Evolutionary conservation across 2,329 filamentous ascomycete genomes (phyloP), one percentile per base, ranked within the genome.

Genomic region (Arthrobotrys pseudoclavata): DNA sequence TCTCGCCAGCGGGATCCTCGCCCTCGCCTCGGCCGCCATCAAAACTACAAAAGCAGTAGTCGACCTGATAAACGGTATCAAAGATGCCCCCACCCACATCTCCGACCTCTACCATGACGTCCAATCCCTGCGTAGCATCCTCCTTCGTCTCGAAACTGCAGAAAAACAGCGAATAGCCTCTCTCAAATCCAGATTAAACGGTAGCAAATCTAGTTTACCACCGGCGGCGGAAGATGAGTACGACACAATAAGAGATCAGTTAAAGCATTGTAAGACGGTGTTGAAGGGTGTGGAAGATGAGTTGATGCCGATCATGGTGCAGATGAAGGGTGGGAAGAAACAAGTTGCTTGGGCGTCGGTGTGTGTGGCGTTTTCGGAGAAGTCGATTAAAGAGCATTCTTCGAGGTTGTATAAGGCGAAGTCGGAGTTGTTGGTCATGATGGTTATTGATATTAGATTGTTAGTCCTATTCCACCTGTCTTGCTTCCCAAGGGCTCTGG

Each of bases 11-110:
- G 53, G 40, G 1, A 55, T 70, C 6, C 42, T 70, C 10, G 57
- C 40, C 18, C 47, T 70, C 47, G 67, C 55, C 3, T 10, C 26
- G 5, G 55, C 67, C 22, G 24, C 67, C 24, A 63, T 70, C 24
- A 45, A 29, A 37, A 63, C 50, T 7, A 70, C 67, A 13, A n/a
- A 18, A n/a, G 18, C 42, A 1, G 61, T 70, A 12, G 22, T 53
- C 45, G 67, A 70, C 13, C 13, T 70, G 2, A 63, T 70, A 40
- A 70, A 53, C 29, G 67, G 55, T n/a, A 48, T 70, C 6, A 62
- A 63, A 53, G 67, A 70, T 42, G 67, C 67, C 1, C 67, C 67
- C 1, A 12, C 50, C 2, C 29, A 31, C 18, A 63, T 70, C 4
- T 40, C 3, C 29, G 67, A 70, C 13, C 55, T 70, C n/a, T 18